These are phyloP conservation scores for Diaporthe caulivora DNA, from an alignment of 2,329 filamentous ascomycete genomes.

Conservation along the genomic window DNA sequence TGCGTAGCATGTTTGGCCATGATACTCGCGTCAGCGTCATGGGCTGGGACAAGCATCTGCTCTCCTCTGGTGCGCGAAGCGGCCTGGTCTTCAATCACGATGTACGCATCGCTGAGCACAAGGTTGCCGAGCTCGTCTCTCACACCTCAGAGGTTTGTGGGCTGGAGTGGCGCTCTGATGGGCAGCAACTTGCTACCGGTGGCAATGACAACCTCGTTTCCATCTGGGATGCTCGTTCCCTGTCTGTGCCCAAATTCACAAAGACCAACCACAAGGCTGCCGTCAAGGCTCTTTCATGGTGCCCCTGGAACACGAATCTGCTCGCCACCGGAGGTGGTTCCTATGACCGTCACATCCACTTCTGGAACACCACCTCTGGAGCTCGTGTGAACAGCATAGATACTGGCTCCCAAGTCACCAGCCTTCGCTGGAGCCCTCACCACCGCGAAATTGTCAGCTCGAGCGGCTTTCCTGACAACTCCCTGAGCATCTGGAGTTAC, in stretches of 20 bases:
- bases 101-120: constrained; percentile 97
- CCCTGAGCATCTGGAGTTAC: constrained; percentile 98
- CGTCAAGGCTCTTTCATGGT: constrained; percentile 98
- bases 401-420: constrained; percentile 97
- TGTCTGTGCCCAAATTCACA: constrained; percentile 96
- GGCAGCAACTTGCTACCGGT: constrained; percentile 95
- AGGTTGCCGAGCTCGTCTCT: constrained; percentile 95
- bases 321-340: constrained; percentile 96
- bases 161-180: constrained; percentile 96
- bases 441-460: constrained; percentile 99
- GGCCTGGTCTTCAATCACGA: constrained; percentile 99
- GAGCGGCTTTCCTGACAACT: constrained; percentile 99
- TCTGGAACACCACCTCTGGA: constrained; percentile 99
- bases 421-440: constrained; percentile 93
- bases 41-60: constrained; percentile 98
- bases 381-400: constrained; percentile 99
- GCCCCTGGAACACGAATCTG: constrained; percentile 98
- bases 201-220: constrained; percentile 99
- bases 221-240: constrained; percentile 97
- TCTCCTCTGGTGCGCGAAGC: constrained; percentile 94
- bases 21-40: constrained; percentile 97
- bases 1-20: constrained; percentile 98
- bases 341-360: constrained; percentile 98
- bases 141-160: constrained; percentile 99
- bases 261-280: constrained; percentile 99